A percentile compares a stretch with the other conserved stretches of the same genome.
Evolutionary conservation across 257 asterid genomes (phyloP).

Genomic region (Anisodus acutangulus): DNA sequence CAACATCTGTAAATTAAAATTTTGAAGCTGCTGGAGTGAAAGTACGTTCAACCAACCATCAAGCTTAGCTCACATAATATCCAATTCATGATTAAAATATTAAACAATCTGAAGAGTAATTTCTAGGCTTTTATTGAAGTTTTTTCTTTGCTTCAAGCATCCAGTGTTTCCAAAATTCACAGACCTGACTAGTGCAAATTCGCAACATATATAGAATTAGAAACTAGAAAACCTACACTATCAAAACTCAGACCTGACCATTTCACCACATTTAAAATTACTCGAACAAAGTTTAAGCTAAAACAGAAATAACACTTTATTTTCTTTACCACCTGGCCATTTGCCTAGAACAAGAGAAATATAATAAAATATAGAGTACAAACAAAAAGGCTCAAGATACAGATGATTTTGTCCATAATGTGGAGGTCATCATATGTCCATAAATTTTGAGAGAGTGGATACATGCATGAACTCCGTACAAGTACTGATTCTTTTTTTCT

Average conservation of each 20-base stretch:
- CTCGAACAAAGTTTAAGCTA: neutral
- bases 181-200: neutral
- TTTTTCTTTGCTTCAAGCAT: neutral
- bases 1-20: neutral
- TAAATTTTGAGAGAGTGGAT: neutral
- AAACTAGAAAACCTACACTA: no score
- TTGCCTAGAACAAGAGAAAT: neutral
- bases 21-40: neutral
- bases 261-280: neutral
- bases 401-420: neutral
- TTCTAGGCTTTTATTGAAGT: neutral
- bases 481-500: constrained; percentile 31
- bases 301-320: neutral
- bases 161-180: no score
- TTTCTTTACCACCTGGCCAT: neutral
- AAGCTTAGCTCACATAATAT: neutral
- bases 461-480: constrained; percentile 41
- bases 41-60: neutral
- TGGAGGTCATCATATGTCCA: constrained; percentile 2
- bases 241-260: no score
- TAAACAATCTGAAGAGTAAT: neutral
- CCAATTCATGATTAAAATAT: neutral
- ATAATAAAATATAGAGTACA: neutral
- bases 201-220: neutral
- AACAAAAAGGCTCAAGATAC: constrained; percentile 2